Percentiles rank a stretch among this genome's conserved stretches.
phyloP scores from a whole-genome alignment of 768 basidiomycete species.

The Lentinula edodes region DNA sequence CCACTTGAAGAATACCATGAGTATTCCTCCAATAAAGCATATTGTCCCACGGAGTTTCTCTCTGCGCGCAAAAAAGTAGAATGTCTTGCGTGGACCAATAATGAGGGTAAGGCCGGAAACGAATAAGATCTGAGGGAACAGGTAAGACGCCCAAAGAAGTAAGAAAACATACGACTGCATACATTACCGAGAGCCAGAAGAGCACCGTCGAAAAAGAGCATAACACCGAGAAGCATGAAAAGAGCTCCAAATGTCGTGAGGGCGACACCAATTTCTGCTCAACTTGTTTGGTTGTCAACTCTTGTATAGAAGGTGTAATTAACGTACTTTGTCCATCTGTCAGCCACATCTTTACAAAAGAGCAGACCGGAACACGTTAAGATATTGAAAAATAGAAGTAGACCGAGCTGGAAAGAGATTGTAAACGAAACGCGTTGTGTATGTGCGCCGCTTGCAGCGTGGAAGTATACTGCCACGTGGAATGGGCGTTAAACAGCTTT shows the following conservation, averaged over 20 bases:
- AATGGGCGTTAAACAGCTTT: background rate
- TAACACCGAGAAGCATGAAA: slow-evolving; percentile 94
- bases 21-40: slow-evolving; percentile 85
- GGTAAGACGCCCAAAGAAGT: background rate
- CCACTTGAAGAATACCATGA: slow-evolving; percentile 93
- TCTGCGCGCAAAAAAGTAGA: slow-evolving; percentile 94
- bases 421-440: background rate
- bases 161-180: background rate
- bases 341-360: slow-evolving; percentile 1
- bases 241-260: slow-evolving; percentile 92
- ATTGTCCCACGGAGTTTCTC: slow-evolving; percentile 89
- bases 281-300: background rate
- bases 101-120: slow-evolving; percentile 91
- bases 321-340: slow-evolving; percentile 2
- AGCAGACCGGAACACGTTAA: background rate
- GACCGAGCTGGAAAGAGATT: background rate
- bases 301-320: background rate
- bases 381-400: background rate
- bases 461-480: background rate
- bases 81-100: slow-evolving; percentile 95
- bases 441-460: background rate
- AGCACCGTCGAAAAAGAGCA: slow-evolving; percentile 95
- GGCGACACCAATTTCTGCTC: slow-evolving; percentile 91
- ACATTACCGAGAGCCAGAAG: slow-evolving; percentile 97
- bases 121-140: slow-evolving; percentile 77